Conservation (phyloP, 2,329 filamentous ascomycete species). For the Alternaria solani region DNA sequence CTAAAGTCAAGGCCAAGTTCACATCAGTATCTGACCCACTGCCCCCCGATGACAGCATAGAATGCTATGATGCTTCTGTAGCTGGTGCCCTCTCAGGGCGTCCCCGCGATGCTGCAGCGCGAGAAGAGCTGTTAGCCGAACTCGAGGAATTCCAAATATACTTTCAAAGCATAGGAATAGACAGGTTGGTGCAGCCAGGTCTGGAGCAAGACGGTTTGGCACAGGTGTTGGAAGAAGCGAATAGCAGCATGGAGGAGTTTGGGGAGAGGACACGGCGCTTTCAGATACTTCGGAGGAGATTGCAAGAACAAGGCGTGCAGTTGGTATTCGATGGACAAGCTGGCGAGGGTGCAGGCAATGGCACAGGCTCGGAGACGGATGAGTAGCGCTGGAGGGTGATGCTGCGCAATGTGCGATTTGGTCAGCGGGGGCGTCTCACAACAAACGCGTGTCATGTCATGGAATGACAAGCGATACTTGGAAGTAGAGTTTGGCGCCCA, state of each 20-base stretch:
- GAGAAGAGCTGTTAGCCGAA: slow-evolving; percentile 33
- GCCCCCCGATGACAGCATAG: slow-evolving; percentile 66
- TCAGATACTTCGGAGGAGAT: slow-evolving; percentile 22
- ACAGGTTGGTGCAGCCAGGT: slow-evolving; percentile 24
- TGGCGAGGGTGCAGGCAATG: slow-evolving; percentile 3
- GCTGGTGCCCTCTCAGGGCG: neutral
- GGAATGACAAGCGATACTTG: neutral
- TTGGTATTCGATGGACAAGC: slow-evolving; percentile 34
- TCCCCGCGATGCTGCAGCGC: slow-evolving; percentile 13
- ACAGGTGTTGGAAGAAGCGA: slow-evolving; percentile 28
- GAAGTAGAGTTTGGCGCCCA: slow-evolving; percentile 6
- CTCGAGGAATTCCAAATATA: slow-evolving; percentile 39
- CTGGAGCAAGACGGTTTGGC: slow-evolving; percentile 32
- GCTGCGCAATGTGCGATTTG: slow-evolving; percentile 1
- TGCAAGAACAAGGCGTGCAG: slow-evolving; percentile 39
- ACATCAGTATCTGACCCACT: slow-evolving; percentile 81
- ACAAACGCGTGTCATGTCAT: slow-evolving; percentile 1
- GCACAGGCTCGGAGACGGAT: slow-evolving; percentile 21
- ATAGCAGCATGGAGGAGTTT: slow-evolving; percentile 39
- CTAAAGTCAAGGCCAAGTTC: slow-evolving; percentile 62
- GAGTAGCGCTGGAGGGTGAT: slow-evolving; percentile 10
- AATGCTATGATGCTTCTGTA: slow-evolving; percentile 30
- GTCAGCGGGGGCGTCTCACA: neutral
- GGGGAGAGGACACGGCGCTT: slow-evolving; percentile 36
- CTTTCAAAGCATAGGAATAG: slow-evolving; percentile 38